Evolutionary conservation across 805 yeast genomes (phyloP).

Genomic region (Pichia eremophila): DNA sequence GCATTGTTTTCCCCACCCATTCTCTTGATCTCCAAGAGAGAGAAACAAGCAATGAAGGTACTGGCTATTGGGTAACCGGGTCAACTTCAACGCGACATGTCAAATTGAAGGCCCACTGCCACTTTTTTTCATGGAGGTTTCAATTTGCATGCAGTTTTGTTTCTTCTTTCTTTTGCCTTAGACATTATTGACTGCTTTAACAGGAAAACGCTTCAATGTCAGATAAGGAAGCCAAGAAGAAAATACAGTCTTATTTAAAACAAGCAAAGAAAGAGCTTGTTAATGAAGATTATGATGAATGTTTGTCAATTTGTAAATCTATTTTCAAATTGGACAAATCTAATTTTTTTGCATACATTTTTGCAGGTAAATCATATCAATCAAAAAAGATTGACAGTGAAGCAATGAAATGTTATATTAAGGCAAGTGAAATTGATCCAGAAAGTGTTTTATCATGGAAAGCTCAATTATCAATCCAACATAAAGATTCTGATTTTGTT

Average conservation of each 20-base stretch:
- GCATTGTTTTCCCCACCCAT: neutral
- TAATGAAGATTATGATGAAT: slow-evolving; percentile 5
- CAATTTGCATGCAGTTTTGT: neutral
- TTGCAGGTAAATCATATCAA: slow-evolving; percentile 63
- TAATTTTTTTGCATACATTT: slow-evolving; percentile 58
- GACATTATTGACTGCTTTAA: neutral
- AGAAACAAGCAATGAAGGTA: too few relatives aligned
- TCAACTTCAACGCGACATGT: too few relatives aligned
- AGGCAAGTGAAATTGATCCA: slow-evolving; percentile 43
- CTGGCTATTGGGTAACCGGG: too few relatives aligned
- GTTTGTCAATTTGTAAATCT: slow-evolving; percentile 1
- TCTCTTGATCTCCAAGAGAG: too few relatives aligned
- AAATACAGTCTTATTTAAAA: slow-evolving; percentile 28
- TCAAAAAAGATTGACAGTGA: slow-evolving; percentile 28
- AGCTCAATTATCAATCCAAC: slow-evolving; percentile 51
- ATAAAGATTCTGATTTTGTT: slow-evolving; percentile 28
- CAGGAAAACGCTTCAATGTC: neutral
- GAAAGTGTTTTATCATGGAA: slow-evolving; percentile 66
- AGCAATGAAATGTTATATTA: slow-evolving; percentile 36
- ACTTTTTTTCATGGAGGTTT: too few relatives aligned
- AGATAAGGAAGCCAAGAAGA: neutral
- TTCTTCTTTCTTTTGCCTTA: neutral
- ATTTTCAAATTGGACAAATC: slow-evolving; percentile 47
- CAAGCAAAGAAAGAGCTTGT: slow-evolving; percentile 31
- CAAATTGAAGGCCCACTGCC: too few relatives aligned